Base-by-base conservation (phyloP, 495 filamentous ascomycete species). In the Penicillium maclennaniae region DNA sequence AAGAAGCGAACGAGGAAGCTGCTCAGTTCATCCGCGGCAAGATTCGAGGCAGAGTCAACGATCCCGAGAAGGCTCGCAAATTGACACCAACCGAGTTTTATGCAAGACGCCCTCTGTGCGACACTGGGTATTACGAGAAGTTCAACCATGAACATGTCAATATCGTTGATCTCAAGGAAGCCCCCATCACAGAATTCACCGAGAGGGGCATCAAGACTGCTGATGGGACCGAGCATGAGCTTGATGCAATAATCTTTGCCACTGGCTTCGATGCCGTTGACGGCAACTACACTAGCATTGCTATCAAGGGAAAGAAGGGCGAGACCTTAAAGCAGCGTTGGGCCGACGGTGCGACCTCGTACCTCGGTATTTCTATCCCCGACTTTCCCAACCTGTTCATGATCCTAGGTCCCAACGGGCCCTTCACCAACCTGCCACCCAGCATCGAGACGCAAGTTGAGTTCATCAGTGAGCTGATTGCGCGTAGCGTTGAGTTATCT, bases 1-100 rank as follows among this genome's bases (percentile, higher is more conserved):
- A n/a, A n/a, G n/a, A n/a, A n/a, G n/a, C n/a, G n/a, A n/a, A n/a
- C n/a, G n/a, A n/a, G n/a, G n/a, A n/a, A n/a, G n/a, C n/a, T n/a
- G n/a, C n/a, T n/a, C n/a, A n/a, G n/a, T n/a, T n/a, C n/a, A n/a
- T n/a, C n/a, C n/a, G n/a, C n/a, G n/a, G n/a, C 26, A 72, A 70
- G 45, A 67, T 75, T 31, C 70, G 70, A 7, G 55, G 63, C 25
- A 65, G 77, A 1, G 73, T 83, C 36, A 53, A 71, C 1, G 77
- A 83, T 53, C 74, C 78, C 0, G 51, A 49, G 7, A 71, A 70
- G 31, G 65, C 69, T 3, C 76, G 80, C 48, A 69, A 72, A 12
- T 72, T 83, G 9, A 77, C 75, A 20, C 80, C 79, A 2, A 65
- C 69, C n/a, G 65, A 68, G 5, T 82, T 76, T 50, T 78, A 78